Evolutionary conservation across 352 stramenopile genomes (phyloP).

Genomic region (Phytopythium vexans): DNA sequence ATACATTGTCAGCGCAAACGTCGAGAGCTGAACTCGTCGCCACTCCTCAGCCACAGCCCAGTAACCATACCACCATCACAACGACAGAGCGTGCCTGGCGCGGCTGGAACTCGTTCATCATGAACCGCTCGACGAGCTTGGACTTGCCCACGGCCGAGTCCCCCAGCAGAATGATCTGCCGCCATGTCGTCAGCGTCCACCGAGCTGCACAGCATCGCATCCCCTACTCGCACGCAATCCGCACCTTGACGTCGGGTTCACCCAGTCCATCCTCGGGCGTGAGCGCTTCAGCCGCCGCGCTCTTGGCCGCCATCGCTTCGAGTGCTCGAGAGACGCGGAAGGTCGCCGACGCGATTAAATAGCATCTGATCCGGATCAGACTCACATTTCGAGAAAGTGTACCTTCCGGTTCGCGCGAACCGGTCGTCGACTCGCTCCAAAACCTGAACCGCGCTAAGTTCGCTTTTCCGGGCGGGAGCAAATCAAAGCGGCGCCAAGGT

Average conservation of each 20-base stretch:
- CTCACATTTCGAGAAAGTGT: too few relatives aligned
- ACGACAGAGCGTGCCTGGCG: conserved; percentile 40
- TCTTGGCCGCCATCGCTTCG: conserved; percentile 24
- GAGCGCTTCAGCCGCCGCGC: conserved; percentile 15
- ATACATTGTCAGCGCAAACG: conserved; percentile 94
- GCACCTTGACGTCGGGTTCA: conserved; percentile 63
- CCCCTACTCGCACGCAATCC: not conserved
- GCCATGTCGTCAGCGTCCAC: not conserved
- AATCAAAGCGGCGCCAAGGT: not conserved
- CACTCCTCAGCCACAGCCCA: not conserved
- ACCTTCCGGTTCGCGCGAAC: not conserved
- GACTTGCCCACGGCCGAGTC: conserved; percentile 95
- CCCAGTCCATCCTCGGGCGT: conserved; percentile 42
- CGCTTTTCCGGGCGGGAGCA: not conserved
- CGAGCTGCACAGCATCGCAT: not conserved
- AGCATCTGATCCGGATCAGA: not conserved
- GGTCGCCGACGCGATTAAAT: conserved; percentile 17
- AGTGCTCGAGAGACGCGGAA: conserved; percentile 83
- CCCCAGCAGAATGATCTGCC: conserved; percentile 90
- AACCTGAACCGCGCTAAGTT: not conserved
- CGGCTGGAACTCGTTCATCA: conserved; percentile 96
- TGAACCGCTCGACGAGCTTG: conserved; percentile 94
- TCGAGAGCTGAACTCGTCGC: conserved; percentile 71
- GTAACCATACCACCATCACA: not conserved
- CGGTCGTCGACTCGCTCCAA: not conserved